phyloP scores from a whole-genome alignment of 1,139 yeast species.

The Hansenula sp. region DNA sequence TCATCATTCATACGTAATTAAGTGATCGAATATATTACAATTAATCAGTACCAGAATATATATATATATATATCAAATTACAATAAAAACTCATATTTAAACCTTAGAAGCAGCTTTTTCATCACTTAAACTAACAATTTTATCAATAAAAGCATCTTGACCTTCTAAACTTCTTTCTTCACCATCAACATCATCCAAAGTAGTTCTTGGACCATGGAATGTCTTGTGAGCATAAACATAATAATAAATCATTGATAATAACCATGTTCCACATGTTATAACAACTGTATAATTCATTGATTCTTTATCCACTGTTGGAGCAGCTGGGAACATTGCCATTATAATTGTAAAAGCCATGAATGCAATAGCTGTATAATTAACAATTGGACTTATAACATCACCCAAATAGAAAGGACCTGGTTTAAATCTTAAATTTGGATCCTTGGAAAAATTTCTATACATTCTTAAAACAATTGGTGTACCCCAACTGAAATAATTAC shows the following conservation, averaged over 20 bases:
- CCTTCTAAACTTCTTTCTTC: too few species aligned
- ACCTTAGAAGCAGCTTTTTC: too few species aligned
- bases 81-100: too few species aligned
- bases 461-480: background rate
- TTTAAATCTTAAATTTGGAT: conserved; percentile 40
- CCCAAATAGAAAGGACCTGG: conserved; percentile 66
- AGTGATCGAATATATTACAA: too few species aligned
- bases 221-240: conserved; percentile 36
- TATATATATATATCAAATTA: too few species aligned
- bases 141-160: too few species aligned
- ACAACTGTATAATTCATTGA: conserved; percentile 55
- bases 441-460: too few species aligned
- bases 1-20: too few species aligned
- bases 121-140: too few species aligned
- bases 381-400: conserved; percentile 35
- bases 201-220: background rate
- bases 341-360: conserved; percentile 35
- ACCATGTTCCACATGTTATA: conserved; percentile 41
- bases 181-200: background rate
- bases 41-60: too few species aligned
- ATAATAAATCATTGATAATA: conserved; percentile 39
- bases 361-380: conserved; percentile 31
- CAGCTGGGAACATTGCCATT: conserved; percentile 39
- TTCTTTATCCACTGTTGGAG: background rate
- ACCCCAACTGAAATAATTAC: background rate